A percentile compares a stretch with the other conserved stretches of the same genome.
Evolutionary conservation across 176 grass and related monocot genomes (phyloP).

Genomic region (Miscanthus lutarioriparius): DNA sequence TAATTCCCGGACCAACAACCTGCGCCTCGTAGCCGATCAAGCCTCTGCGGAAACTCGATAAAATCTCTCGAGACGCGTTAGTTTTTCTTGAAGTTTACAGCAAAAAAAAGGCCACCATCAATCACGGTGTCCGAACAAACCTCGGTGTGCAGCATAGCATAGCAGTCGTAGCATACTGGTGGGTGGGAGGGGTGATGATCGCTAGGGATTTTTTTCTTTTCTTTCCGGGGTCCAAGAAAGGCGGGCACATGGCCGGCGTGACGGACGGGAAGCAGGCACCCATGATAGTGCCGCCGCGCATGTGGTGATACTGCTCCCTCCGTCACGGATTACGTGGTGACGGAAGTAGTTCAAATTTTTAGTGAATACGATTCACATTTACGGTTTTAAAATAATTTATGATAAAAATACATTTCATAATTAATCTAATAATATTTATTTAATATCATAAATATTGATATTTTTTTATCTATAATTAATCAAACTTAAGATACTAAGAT

Average conservation of each 20-base stretch:
- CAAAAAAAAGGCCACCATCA: background rate
- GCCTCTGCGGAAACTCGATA: background rate
- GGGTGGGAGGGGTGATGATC: constrained; percentile 18
- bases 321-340: too few species aligned
- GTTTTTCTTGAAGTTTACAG: background rate
- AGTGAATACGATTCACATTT: too few species aligned
- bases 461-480: too few species aligned
- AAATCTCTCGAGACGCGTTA: background rate
- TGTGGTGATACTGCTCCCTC: constrained; percentile 34
- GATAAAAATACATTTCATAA: too few species aligned
- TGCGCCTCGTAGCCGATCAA: constrained; percentile 4
- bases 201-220: background rate
- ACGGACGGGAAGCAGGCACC: constrained; percentile 18
- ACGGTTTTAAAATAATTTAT: too few species aligned
- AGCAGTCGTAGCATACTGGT: background rate
- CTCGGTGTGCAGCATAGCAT: background rate
- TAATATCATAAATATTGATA: too few species aligned
- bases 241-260: constrained; percentile 48
- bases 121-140: background rate
- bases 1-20: constrained; percentile 15
- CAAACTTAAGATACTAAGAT: too few species aligned
- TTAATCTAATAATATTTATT: too few species aligned
- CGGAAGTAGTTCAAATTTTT: too few species aligned
- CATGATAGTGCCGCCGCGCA: constrained; percentile 42
- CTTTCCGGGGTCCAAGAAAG: constrained; percentile 34